phyloP scores from a whole-genome alignment of 257 asterid species.

The Ocimum tenuiflorum region DNA sequence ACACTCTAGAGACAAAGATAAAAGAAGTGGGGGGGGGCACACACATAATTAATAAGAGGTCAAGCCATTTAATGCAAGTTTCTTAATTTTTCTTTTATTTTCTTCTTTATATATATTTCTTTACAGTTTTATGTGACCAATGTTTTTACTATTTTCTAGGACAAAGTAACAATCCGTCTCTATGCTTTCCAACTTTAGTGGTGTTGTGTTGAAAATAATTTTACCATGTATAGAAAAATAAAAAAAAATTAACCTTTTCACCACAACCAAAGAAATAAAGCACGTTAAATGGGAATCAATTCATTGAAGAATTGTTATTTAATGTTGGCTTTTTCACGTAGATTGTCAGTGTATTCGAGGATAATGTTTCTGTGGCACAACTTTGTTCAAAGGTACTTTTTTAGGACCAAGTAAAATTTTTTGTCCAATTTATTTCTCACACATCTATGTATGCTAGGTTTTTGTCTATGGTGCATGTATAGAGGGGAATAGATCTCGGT shows the following conservation, averaged over 20 bases:
- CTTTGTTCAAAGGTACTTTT: neutral
- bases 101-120: neutral
- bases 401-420: neutral
- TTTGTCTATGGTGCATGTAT: too few relatives aligned
- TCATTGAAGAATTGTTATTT: slow-evolving; percentile 18
- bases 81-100: neutral
- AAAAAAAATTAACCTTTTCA: slow-evolving; percentile 17
- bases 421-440: neutral
- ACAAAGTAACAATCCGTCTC: slow-evolving; percentile 33
- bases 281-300: slow-evolving; percentile 24
- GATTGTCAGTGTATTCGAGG: slow-evolving; percentile 3
- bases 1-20: too few relatives aligned
- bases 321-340: slow-evolving; percentile 18
- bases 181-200: slow-evolving; percentile 33
- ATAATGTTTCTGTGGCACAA: slow-evolving; percentile 14
- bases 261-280: slow-evolving; percentile 20
- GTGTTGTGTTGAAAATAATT: slow-evolving; percentile 8
- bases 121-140: neutral
- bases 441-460: neutral
- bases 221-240: neutral
- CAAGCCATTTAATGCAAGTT: slow-evolving; percentile 5
- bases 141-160: slow-evolving; percentile 6
- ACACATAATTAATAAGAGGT: too few relatives aligned
- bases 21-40: too few relatives aligned
- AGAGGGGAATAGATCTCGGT: too few relatives aligned